Percentiles rank a stretch among this genome's conserved stretches.
These are phyloP conservation scores for Leucocoprinus leucothites DNA, from an alignment of 768 basidiomycete genomes.

Conservation along the genomic window DNA sequence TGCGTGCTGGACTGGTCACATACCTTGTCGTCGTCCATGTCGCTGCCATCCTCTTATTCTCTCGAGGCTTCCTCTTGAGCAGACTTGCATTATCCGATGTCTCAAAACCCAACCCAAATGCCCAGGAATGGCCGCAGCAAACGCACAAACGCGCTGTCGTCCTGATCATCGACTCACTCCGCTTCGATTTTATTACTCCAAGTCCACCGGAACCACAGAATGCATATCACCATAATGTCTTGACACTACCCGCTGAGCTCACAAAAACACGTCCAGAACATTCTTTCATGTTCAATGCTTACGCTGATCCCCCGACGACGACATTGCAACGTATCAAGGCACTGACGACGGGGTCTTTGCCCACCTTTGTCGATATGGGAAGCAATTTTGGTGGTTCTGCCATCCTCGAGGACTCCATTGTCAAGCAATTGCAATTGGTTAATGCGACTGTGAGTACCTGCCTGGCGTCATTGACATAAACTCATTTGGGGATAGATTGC, in stretches of 20 bases:
- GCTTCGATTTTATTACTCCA: slow-evolving; percentile 89
- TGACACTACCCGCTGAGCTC: slow-evolving; percentile 77
- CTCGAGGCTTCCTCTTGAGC: slow-evolving; percentile 84
- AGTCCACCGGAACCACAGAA: slow-evolving; percentile 60
- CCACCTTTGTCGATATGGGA: slow-evolving; percentile 94
- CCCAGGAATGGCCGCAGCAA: slow-evolving; percentile 45
- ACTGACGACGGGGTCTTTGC: slow-evolving; percentile 90
- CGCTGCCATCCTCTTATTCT: slow-evolving; percentile 85
- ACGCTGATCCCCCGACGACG: slow-evolving; percentile 92
- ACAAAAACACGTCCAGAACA: slow-evolving; percentile 58
- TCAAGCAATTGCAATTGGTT: slow-evolving; percentile 63
- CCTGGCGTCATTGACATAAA: neutral
- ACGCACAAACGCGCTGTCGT: slow-evolving; percentile 81
- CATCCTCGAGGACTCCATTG: slow-evolving; percentile 84
- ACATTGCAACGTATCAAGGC: slow-evolving; percentile 96
- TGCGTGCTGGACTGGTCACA: slow-evolving; percentile 27
- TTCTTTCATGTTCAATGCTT: slow-evolving; percentile 86
- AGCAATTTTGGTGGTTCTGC: slow-evolving; percentile 87
- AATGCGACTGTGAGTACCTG: slow-evolving; percentile 52
- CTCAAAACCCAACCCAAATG: slow-evolving; percentile 34
- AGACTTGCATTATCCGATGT: slow-evolving; percentile 66
- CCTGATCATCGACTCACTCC: slow-evolving; percentile 87
- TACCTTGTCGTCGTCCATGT: slow-evolving; percentile 70
- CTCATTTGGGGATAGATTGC: slow-evolving; percentile 48
- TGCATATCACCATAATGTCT: slow-evolving; percentile 74